These are phyloP conservation scores for Teunomyces panamensis DNA, from an alignment of 805 yeast genomes.

Conservation along the genomic window DNA sequence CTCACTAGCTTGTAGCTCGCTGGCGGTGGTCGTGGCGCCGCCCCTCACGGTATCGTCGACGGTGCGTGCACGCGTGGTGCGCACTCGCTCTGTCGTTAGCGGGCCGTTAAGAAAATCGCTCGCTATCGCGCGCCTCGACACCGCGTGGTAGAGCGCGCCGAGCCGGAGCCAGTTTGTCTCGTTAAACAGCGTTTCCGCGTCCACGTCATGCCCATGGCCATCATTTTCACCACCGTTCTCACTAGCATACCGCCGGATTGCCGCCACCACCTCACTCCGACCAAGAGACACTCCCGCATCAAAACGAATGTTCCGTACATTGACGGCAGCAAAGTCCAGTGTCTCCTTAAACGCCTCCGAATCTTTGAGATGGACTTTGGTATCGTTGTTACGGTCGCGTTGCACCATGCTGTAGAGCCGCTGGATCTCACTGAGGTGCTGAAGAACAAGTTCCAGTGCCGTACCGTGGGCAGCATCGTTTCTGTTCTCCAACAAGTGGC, in stretches of 20 bases:
- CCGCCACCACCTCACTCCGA: slow-evolving; percentile 44
- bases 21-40: slow-evolving; percentile 47
- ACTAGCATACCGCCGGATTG: slow-evolving; percentile 30
- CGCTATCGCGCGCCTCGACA: slow-evolving; percentile 47
- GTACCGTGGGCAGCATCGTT: slow-evolving; percentile 56
- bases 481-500: slow-evolving; percentile 32
- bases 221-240: slow-evolving; percentile 10
- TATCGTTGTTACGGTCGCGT: slow-evolving; percentile 30
- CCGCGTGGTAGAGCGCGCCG: slow-evolving; percentile 49
- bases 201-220: slow-evolving; percentile 12
- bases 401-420: slow-evolving; percentile 43
- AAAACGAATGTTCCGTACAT: slow-evolving; percentile 57
- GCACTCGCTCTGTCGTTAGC: slow-evolving; percentile 55
- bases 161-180: slow-evolving; percentile 58
- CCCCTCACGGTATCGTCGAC: slow-evolving; percentile 43
- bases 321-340: slow-evolving; percentile 60
- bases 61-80: slow-evolving; percentile 31
- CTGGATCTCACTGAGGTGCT: slow-evolving; percentile 46
- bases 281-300: slow-evolving; percentile 50
- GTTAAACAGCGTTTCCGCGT: slow-evolving; percentile 33
- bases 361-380: slow-evolving; percentile 46
- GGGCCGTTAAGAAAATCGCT: slow-evolving; percentile 72
- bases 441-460: slow-evolving; percentile 49
- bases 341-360: slow-evolving; percentile 60
- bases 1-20: slow-evolving; percentile 50